Evolutionary conservation across 148 eudicot genomes (phyloP), one percentile per base, ranked within the genome.

Genomic region (Cornus florida): DNA sequence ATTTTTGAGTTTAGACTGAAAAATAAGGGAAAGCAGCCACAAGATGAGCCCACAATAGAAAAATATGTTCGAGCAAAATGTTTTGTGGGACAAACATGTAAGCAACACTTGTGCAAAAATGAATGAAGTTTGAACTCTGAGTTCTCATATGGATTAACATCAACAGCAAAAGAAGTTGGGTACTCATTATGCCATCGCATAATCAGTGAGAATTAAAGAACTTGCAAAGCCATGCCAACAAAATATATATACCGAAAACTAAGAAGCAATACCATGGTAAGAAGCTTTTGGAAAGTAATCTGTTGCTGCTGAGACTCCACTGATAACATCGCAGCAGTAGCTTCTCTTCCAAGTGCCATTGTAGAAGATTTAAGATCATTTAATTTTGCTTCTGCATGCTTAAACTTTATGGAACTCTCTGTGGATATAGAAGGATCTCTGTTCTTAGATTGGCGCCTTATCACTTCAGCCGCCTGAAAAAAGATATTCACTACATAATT

Each of bases 221-320:
- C 60, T 39, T 13, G 24, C 32, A 71, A 62, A 8, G 22, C 2
- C 46, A 6, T 53, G 14, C 75, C 80, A 79, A 14, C 2, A 31
- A 65, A 64, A 57, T 65, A 65, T 35, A 56, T 32, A 69, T 70
- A 24, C 22, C 23, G 9, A 75, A 50, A 59, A n/a, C 65, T 23
- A 69, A 19, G 60, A 67, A 39, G 59, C 31, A 57, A 48, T 92
- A 94, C 98, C 94, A 92, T 90, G 69, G 84, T 46, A 74, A 91
- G 87, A 78, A 94, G 92, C 84, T 89, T 89, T 72, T 90, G 93
- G 73, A 88, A 86, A 79, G 97, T 92, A 71, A 83, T 73, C 77
- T 79, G 81, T 86, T 92, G 94, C 79, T 94, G 98, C 39, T 89
- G 92, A 77, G 84, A 91, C 91, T 94, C 95, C 41, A 94, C 98